Evolutionary conservation across 2,329 filamentous ascomycete species (phyloP).

Genomic region (Aspergillus neotritici): DNA sequence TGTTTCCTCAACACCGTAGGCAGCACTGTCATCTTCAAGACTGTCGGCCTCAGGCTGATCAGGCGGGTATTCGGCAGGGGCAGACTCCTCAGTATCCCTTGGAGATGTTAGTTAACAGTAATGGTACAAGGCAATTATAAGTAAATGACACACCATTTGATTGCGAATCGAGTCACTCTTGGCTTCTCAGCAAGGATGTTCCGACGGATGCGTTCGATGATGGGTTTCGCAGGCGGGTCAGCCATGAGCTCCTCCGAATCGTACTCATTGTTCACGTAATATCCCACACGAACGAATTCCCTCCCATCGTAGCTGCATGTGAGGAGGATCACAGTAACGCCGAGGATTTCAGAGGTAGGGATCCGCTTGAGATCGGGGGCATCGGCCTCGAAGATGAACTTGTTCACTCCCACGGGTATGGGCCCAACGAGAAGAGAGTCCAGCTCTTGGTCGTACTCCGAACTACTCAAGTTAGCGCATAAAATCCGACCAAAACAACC

Average conservation of each 20-base stretch:
- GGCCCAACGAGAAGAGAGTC: conserved; percentile 94
- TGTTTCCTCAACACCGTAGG: conserved; percentile 86
- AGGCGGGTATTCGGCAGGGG: conserved; percentile 90
- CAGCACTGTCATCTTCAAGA: conserved; percentile 70
- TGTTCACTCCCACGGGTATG: conserved; percentile 97
- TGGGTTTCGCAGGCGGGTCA: conserved; percentile 85
- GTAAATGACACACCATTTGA: conserved; percentile 71
- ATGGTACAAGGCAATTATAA: background rate
- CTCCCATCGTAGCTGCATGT: conserved; percentile 94
- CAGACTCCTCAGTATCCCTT: conserved; percentile 97
- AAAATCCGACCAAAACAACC: background rate
- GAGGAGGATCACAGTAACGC: conserved; percentile 92
- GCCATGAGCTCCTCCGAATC: conserved; percentile 81
- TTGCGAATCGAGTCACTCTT: conserved; percentile 91
- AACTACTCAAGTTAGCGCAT: conserved; percentile 49
- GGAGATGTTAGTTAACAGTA: conserved; percentile 1
- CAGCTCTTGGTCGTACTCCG: conserved; percentile 97
- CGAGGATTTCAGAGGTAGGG: conserved; percentile 88
- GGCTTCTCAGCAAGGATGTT: conserved; percentile 97
- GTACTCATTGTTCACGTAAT: conserved; percentile 99
- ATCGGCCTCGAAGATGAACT: conserved; percentile 96
- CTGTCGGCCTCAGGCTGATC: conserved; percentile 95
- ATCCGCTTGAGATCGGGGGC: conserved; percentile 85
- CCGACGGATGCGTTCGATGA: conserved; percentile 84
- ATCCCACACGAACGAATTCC: conserved; percentile 96